Conservation (phyloP, 306 rosid genomes). For the Hylodesmum podocarpum region DNA sequence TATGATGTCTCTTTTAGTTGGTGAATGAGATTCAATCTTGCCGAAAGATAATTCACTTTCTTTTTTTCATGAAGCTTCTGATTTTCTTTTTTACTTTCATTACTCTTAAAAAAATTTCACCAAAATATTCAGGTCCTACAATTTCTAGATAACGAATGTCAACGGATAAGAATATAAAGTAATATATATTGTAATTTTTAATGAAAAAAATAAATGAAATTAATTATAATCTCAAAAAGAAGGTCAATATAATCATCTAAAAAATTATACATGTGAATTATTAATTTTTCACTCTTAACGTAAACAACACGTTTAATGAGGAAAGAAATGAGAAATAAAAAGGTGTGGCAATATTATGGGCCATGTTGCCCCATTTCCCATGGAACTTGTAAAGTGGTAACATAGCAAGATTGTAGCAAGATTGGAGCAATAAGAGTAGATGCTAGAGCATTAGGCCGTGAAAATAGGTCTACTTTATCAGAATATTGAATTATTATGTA, state of each 20-base stretch:
- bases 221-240: background rate
- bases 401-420: background rate
- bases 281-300: no score
- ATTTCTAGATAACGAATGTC: background rate
- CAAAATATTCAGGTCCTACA: no score
- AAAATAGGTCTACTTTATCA: slow-evolving; percentile 27
- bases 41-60: no score
- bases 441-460: slow-evolving; percentile 6
- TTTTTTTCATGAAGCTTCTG: no score
- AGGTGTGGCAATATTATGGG: background rate
- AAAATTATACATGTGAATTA: background rate
- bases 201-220: background rate
- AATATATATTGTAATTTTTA: background rate
- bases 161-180: background rate
- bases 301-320: background rate
- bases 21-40: no score
- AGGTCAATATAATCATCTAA: background rate
- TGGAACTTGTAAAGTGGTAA: slow-evolving; percentile 2
- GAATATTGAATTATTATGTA: slow-evolving; percentile 27
- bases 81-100: no score
- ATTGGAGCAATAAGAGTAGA: background rate
- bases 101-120: no score
- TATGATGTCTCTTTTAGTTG: no score
- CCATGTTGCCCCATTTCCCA: slow-evolving; percentile 6
- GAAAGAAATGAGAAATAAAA: background rate